These are phyloP conservation scores for Lodderomyces margitis DNA, from an alignment of 1,139 yeast species.

Conservation along the genomic window DNA sequence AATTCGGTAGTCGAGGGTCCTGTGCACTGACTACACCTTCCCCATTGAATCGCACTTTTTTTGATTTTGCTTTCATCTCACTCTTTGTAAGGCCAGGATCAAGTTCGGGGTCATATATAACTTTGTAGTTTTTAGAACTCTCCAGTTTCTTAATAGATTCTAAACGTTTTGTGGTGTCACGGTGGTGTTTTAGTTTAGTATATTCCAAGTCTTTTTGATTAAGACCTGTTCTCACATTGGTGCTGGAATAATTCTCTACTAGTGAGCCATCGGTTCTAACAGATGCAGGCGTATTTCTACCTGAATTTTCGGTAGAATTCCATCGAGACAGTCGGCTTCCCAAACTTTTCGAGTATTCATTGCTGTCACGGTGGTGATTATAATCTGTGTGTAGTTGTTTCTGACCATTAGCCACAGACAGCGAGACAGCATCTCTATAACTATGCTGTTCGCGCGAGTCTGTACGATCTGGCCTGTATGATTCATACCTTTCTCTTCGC, in stretches of 20 bases:
- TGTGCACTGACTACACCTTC: conserved; percentile 24
- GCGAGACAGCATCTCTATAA: not conserved
- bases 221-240: conserved; percentile 32
- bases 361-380: not conserved
- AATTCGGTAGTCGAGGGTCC: conserved; percentile 37
- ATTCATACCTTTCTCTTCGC: not conserved
- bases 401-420: not conserved
- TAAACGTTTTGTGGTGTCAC: conserved; percentile 18
- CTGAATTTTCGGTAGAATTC: conserved; percentile 9
- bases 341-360: not conserved
- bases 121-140: conserved; percentile 36
- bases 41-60: conserved; percentile 38
- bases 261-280: conserved; percentile 2
- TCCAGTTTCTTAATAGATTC: not conserved
- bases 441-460: not conserved
- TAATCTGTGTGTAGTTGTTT: not conserved
- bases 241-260: conserved; percentile 20
- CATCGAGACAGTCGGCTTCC: conserved; percentile 2
- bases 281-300: conserved; percentile 12
- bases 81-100: conserved; percentile 27
- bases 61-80: conserved; percentile 35
- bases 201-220: conserved; percentile 34
- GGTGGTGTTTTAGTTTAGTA: conserved; percentile 32
- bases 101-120: conserved; percentile 59
- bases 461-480: conserved; percentile 1